Conservation (phyloP, 2,329 filamentous ascomycete genomes). For the Ophiocordyceps camponoti-leonardi region DNA sequence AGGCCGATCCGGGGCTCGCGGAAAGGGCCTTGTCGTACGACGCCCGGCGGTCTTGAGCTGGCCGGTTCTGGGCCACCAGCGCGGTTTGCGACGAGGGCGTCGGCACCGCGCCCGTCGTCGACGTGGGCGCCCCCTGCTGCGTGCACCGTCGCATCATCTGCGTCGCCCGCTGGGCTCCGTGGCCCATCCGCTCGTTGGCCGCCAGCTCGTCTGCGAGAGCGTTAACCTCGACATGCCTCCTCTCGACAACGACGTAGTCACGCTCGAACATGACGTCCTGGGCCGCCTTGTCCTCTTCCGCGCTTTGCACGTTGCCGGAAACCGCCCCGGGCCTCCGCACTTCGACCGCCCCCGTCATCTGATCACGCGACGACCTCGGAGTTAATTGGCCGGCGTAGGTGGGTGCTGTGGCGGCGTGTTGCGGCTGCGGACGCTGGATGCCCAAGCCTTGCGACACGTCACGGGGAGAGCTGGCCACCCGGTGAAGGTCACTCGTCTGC, state of each 20-base stretch:
- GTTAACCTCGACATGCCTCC: conserved; percentile 89
- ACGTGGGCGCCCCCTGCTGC: conserved; percentile 54
- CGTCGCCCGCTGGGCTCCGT: conserved; percentile 35
- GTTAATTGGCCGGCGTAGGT: conserved; percentile 16
- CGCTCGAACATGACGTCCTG: conserved; percentile 83
- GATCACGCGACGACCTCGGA: conserved; percentile 9
- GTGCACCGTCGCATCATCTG: conserved; percentile 60
- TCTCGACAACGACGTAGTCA: conserved; percentile 93
- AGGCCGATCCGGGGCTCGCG: conserved; percentile 52
- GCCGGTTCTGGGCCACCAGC: conserved; percentile 52
- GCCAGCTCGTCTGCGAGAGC: conserved; percentile 91
- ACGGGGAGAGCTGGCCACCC: conserved; percentile 23
- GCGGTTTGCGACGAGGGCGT: conserved; percentile 53
- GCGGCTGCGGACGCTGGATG: conserved; percentile 28
- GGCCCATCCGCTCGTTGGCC: conserved; percentile 52
- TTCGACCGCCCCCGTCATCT: conserved; percentile 11
- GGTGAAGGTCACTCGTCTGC: conserved; percentile 11
- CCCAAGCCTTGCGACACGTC: conserved; percentile 32
- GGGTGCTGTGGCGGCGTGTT: conserved; percentile 32
- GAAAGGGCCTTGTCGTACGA: conserved; percentile 68
- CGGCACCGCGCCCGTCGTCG: conserved; percentile 51
- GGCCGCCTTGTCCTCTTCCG: conserved; percentile 54
- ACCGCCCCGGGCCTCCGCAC: conserved; percentile 14
- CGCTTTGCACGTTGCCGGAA: conserved; percentile 14
- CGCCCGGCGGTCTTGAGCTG: conserved; percentile 55